Percentiles rank a stretch among this genome's conserved stretches.
phyloP scores from a whole-genome alignment of 78 protist species.

The Dictyostelium citrinum region DNA sequence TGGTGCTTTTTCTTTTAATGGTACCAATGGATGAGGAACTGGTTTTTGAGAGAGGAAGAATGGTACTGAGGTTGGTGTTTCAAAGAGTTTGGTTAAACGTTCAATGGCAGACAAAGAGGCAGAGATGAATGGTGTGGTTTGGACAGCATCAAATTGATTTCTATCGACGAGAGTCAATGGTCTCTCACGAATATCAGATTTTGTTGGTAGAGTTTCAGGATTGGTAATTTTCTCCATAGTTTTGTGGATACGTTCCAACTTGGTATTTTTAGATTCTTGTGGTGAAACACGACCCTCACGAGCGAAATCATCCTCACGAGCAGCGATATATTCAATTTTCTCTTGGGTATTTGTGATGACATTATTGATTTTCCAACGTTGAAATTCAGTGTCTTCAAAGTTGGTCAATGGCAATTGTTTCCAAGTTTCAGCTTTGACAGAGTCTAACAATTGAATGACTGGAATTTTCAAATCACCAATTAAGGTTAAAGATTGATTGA shows the following conservation, averaged over 20 bases:
- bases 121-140: constrained; percentile 30
- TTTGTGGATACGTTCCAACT: too few species aligned
- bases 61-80: background rate
- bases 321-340: background rate
- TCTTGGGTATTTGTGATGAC: background rate
- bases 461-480: constrained; percentile 35
- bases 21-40: background rate
- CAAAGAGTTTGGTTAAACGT: background rate
- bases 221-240: background rate
- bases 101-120: background rate
- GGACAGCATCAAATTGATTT: constrained; percentile 18
- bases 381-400: background rate
- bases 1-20: background rate
- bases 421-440: constrained; percentile 33
- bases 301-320: background rate
- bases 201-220: background rate
- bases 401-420: constrained; percentile 25
- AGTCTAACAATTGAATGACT: background rate
- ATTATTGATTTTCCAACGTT: constrained; percentile 49
- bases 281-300: background rate
- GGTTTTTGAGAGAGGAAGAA: background rate
- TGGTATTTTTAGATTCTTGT: background rate
- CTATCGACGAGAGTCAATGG: constrained; percentile 37
- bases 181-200: background rate
- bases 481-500: background rate